These are phyloP conservation scores for Trichoderma simmonsii DNA, from an alignment of 2,329 filamentous ascomycete species.

Conservation along the genomic window DNA sequence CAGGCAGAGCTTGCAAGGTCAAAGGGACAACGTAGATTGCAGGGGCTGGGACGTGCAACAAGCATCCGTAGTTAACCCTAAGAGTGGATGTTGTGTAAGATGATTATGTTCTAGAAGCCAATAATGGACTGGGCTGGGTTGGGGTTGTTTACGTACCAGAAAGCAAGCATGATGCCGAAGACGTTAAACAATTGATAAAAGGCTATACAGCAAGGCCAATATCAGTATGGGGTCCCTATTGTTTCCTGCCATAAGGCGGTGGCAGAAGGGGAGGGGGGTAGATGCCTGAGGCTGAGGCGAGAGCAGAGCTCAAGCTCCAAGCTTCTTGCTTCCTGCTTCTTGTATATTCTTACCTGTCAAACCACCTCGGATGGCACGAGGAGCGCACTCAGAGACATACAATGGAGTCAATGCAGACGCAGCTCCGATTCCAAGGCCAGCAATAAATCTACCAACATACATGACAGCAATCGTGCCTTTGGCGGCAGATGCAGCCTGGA, in stretches of 20 bases:
- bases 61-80: slow-evolving; percentile 55
- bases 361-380: slow-evolving; percentile 49
- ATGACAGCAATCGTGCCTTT: slow-evolving; percentile 57
- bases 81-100: slow-evolving; percentile 26
- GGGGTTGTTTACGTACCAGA: slow-evolving; percentile 36
- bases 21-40: slow-evolving; percentile 60
- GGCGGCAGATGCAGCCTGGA: slow-evolving; percentile 58
- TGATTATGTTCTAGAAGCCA: not conserved
- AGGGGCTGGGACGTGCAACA: slow-evolving; percentile 45
- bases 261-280: not conserved
- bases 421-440: slow-evolving; percentile 49
- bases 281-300: not conserved
- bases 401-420: slow-evolving; percentile 45
- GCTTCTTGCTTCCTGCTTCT: not conserved
- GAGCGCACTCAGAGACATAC: slow-evolving; percentile 49
- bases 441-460: slow-evolving; percentile 61
- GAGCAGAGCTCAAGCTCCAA: not conserved
- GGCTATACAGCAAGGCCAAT: slow-evolving; percentile 25
- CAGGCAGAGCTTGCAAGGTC: slow-evolving; percentile 62
- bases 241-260: not conserved
- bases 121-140: not conserved
- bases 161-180: slow-evolving; percentile 42
- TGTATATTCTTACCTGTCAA: slow-evolving; percentile 38
- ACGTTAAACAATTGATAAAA: slow-evolving; percentile 52
- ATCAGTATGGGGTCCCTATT: not conserved